Base-by-base conservation (phyloP, 2,329 filamentous ascomycete species). In the Shiraia sp. region DNA sequence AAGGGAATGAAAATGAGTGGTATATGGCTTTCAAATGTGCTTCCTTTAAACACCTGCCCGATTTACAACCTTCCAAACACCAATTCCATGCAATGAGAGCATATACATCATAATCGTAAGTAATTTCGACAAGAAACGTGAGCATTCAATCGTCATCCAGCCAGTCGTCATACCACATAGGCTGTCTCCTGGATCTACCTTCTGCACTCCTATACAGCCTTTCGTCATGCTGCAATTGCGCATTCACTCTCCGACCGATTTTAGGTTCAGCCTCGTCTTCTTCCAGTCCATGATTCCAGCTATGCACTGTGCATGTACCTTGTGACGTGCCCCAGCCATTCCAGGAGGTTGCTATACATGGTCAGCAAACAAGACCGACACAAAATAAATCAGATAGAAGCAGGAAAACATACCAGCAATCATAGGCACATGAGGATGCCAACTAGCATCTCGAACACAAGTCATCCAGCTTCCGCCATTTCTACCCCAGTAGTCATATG, bases 371-470 rank as follows among this genome's bases (percentile, higher is more conserved):
- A 16, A 6, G 3, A n/a, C n/a, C n/a, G n/a, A n/a, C n/a, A n/a
- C n/a, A n/a, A n/a, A n/a, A n/a, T n/a, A n/a, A n/a, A n/a, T n/a
- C n/a, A n/a, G n/a, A n/a, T n/a, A n/a, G n/a, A n/a, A n/a, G n/a
- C n/a, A 14, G 15, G 24, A 38, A 36, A 16, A 70, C 76, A 65
- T 71, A 82, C 78, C 79, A 55, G 83, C 90, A 50, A 96, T 76
- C 28, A 95, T 77, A 1, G 90, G 90, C 2, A 87, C 88, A 51
- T 79, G 86, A 0, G 91, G 91, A 72, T 95, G 90, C 91, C 91
- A 96, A 61, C 86, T 90, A 15, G 87, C 89, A 74, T 96, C 91
- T 24, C 91, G 78, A 14, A 96, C 88, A 53, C 88, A 88, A 0
- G 89, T 90, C 49, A 80, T 80, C 87, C 87, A 92, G 8, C 74